Conservation (phyloP, 2,329 filamentous ascomycete genomes). For the Talaromyces verruculosus region DNA sequence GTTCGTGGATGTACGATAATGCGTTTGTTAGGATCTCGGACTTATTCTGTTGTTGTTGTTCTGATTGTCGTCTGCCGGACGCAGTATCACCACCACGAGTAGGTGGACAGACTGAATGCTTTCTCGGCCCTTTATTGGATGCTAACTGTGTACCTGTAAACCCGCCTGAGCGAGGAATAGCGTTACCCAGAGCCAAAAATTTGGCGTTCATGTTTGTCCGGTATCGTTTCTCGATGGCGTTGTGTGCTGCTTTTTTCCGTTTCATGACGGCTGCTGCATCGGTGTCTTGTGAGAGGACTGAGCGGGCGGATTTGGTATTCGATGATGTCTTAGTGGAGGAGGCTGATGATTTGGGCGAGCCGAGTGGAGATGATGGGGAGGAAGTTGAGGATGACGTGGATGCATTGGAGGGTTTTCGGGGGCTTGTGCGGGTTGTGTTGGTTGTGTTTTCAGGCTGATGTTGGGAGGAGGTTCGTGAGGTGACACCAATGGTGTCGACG, state of each 20-base stretch:
- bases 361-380: slow-evolving; percentile 12
- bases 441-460: neutral
- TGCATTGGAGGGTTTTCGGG: slow-evolving; percentile 19
- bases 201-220: slow-evolving; percentile 47
- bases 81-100: neutral
- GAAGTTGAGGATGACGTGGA: slow-evolving; percentile 11
- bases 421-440: neutral
- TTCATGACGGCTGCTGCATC: slow-evolving; percentile 33
- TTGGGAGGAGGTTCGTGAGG: neutral
- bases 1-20: slow-evolving; percentile 19
- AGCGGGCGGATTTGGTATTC: slow-evolving; percentile 7
- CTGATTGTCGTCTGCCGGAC: slow-evolving; percentile 7
- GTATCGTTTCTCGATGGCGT: slow-evolving; percentile 45
- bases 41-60: slow-evolving; percentile 22
- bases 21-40: slow-evolving; percentile 23
- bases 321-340: neutral
- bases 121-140: slow-evolving; percentile 16
- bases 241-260: slow-evolving; percentile 39
- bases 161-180: slow-evolving; percentile 26
- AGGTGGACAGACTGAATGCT: slow-evolving; percentile 12
- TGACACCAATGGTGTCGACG: neutral
- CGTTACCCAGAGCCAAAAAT: slow-evolving; percentile 41
- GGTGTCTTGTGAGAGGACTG: slow-evolving; percentile 10
- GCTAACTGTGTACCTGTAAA: slow-evolving; percentile 12
- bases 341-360: slow-evolving; percentile 10